Conservation (phyloP, 2,329 filamentous ascomycete species). For the Pleomassaria siparia region DNA sequence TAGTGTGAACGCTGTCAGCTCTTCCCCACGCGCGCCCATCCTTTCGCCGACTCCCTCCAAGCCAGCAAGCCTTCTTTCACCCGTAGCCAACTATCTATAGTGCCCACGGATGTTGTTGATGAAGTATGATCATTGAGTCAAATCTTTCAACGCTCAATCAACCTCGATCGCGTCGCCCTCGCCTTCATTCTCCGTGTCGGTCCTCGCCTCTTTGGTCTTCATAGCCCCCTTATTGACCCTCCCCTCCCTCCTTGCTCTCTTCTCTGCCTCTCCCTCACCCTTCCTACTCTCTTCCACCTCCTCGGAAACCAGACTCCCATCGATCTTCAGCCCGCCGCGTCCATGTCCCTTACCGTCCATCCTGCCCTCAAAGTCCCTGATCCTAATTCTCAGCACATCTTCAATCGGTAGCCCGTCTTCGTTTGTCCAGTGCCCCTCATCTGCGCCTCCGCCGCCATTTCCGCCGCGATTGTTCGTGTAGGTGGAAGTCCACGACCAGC, state of each 20-base stretch:
- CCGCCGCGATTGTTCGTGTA: constrained; percentile 17
- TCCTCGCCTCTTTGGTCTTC: constrained; percentile 1
- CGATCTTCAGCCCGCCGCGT: constrained; percentile 79
- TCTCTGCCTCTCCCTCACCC: constrained; percentile 18
- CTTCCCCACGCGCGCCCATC: too few species aligned
- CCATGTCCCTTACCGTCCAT: constrained; percentile 63
- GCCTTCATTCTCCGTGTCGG: too few species aligned
- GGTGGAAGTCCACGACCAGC: constrained; percentile 70
- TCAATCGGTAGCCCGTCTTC: constrained; percentile 65
- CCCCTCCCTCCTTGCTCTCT: constrained; percentile 11
- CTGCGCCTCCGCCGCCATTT: constrained; percentile 37
- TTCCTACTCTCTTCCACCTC: constrained; percentile 60
- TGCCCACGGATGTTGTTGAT: neutral
- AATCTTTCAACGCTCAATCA: neutral
- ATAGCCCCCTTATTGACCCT: constrained; percentile 5
- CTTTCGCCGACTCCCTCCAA: neutral
- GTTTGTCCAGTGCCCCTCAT: constrained; percentile 76
- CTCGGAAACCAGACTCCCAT: constrained; percentile 78
- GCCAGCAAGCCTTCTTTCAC: neutral
- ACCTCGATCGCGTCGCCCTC: neutral
- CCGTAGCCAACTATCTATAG: neutral
- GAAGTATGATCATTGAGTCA: neutral
- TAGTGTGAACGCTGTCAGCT: too few species aligned
- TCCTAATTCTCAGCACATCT: constrained; percentile 72
- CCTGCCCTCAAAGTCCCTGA: constrained; percentile 82